Evolutionary conservation across 1,284 basidiomycete genomes (phyloP).

Genomic region (Microstroma glucosiphilum): DNA sequence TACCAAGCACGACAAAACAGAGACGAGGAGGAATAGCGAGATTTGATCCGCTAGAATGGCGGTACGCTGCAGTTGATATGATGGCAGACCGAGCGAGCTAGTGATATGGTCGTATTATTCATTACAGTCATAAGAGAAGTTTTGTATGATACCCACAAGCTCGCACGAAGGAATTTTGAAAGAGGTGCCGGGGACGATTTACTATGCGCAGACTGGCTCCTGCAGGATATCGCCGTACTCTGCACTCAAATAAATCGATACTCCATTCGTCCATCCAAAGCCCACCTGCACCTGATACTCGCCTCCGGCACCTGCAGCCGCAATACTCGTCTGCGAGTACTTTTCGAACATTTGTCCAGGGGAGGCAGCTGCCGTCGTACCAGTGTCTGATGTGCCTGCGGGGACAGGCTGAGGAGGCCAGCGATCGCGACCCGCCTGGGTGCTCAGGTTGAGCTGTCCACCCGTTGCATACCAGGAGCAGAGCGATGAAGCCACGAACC

Average conservation of each 20-base stretch:
- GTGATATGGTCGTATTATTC: no score
- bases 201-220: constrained; percentile 19
- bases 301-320: constrained; percentile 71
- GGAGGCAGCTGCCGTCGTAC: constrained; percentile 9
- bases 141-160: no score
- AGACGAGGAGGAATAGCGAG: no score
- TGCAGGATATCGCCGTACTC: constrained; percentile 26
- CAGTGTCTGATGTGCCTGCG: not conserved
- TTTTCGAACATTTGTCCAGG: constrained; percentile 65
- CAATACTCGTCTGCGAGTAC: constrained; percentile 59
- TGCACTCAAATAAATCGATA: constrained; percentile 24
- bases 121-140: no score
- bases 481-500: constrained; percentile 72
- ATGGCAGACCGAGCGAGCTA: no score
- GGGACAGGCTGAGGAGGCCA: constrained; percentile 57
- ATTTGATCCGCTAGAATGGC: no score
- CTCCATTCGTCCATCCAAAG: constrained; percentile 30
- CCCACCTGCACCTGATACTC: constrained; percentile 72
- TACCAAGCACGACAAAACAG: no score
- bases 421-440: constrained; percentile 24
- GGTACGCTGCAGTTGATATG: no score
- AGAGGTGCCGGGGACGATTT: no score
- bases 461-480: constrained; percentile 73
- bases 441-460: constrained; percentile 60
- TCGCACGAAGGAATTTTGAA: no score